Percentiles rank a stretch among this genome's conserved stretches.
Evolutionary conservation across 1,284 basidiomycete genomes (phyloP).

Genomic region (Apiotrichum gracile): DNA sequence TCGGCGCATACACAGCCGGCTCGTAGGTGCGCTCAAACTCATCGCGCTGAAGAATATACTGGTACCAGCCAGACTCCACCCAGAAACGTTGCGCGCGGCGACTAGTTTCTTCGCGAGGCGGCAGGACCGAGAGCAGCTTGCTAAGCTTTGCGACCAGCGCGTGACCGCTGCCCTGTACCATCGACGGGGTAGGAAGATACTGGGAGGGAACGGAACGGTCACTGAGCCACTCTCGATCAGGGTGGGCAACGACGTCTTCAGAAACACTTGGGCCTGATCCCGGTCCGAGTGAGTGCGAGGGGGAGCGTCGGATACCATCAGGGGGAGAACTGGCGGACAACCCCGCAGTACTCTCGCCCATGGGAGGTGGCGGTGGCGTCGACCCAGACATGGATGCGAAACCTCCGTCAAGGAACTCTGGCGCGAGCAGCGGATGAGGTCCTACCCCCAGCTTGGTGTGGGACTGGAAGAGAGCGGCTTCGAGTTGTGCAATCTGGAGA

Average conservation of each 20-base stretch:
- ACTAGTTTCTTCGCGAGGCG: slow-evolving; percentile 26
- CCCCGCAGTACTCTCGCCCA: neutral
- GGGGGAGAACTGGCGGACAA: neutral
- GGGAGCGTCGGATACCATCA: neutral
- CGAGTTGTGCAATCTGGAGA: slow-evolving; percentile 33
- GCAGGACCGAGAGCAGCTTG: slow-evolving; percentile 28
- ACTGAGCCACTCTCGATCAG: slow-evolving; percentile 38
- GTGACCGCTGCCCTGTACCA: slow-evolving; percentile 1
- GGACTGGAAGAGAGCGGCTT: slow-evolving; percentile 34
- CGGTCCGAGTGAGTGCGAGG: neutral
- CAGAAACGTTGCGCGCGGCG: slow-evolving; percentile 27
- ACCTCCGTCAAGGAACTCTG: slow-evolving; percentile 38
- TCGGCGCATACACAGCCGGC: slow-evolving; percentile 37
- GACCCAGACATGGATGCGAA: slow-evolving; percentile 16
- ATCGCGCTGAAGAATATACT: slow-evolving; percentile 28
- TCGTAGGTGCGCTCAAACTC: slow-evolving; percentile 39
- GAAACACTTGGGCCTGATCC: slow-evolving; percentile 10
- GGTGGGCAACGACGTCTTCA: slow-evolving; percentile 27
- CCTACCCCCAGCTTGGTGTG: slow-evolving; percentile 14
- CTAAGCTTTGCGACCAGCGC: slow-evolving; percentile 12
- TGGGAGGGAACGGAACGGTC: slow-evolving; percentile 38
- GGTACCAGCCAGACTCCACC: slow-evolving; percentile 32
- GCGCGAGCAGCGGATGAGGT: slow-evolving; percentile 34
- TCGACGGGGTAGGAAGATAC: slow-evolving; percentile 21
- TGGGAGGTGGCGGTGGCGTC: neutral